A percentile compares a stretch with the other conserved stretches of the same genome.
Evolutionary conservation across 345 rosid genomes (phyloP).

Genomic region (Acer negundo): DNA sequence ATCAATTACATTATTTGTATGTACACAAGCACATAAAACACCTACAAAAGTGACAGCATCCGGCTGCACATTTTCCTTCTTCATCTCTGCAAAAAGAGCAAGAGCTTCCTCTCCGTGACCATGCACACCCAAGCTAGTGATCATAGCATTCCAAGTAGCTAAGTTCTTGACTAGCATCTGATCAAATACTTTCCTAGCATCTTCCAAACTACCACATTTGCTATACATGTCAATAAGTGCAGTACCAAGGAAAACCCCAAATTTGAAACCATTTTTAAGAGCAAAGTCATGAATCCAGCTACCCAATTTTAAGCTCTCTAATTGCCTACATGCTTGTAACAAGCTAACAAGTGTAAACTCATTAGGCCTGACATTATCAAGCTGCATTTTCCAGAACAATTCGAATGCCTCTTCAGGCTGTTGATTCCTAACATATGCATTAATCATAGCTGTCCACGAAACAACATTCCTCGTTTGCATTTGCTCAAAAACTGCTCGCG

Average conservation of each 20-base stretch:
- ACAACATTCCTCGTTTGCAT: conserved; percentile 70
- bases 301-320: conserved; percentile 63
- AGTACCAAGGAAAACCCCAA: conserved; percentile 70
- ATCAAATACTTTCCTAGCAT: conserved; percentile 60
- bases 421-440: conserved; percentile 51
- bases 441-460: conserved; percentile 74
- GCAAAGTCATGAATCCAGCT: conserved; percentile 67
- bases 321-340: conserved; percentile 55
- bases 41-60: conserved; percentile 82
- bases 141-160: conserved; percentile 83
- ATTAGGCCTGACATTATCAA: conserved; percentile 57
- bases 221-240: conserved; percentile 65
- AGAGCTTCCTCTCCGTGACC: conserved; percentile 71
- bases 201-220: conserved; percentile 59
- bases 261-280: conserved; percentile 44
- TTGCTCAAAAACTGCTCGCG: conserved; percentile 43
- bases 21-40: conserved; percentile 67
- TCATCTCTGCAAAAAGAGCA: conserved; percentile 58
- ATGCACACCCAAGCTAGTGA: conserved; percentile 78
- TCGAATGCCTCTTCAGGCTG: conserved; percentile 58
- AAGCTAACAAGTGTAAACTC: conserved; percentile 61
- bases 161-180: conserved; percentile 50
- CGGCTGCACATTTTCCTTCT: conserved; percentile 40
- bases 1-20: conserved; percentile 42
- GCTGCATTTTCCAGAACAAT: conserved; percentile 58